phyloP scores from a whole-genome alignment of 352 stramenopile species.

The Phytopythium kandeliae region DNA sequence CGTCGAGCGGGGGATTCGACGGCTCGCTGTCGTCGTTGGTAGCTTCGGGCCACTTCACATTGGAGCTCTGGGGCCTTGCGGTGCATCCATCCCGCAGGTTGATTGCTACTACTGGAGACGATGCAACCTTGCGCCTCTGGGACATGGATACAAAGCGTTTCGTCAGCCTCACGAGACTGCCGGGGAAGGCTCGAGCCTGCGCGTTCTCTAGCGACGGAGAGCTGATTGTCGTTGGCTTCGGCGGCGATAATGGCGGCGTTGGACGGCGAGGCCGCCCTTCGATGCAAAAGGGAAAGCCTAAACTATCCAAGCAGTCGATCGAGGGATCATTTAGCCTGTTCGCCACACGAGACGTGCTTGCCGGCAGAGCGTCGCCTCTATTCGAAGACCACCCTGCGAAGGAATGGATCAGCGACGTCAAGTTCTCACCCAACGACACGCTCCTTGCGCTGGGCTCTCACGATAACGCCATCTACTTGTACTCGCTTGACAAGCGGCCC shows the following conservation, averaged over 20 bases:
- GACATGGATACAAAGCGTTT: slow-evolving; percentile 57
- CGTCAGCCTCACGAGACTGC: slow-evolving; percentile 25
- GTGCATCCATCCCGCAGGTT: slow-evolving; percentile 56
- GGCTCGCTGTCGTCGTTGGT: slow-evolving; percentile 29
- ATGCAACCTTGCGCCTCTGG: slow-evolving; percentile 81
- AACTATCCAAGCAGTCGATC: slow-evolving; percentile 23
- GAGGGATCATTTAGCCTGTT: slow-evolving; percentile 50
- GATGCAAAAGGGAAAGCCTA: not conserved
- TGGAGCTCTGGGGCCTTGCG: slow-evolving; percentile 81
- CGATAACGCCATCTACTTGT: slow-evolving; percentile 70
- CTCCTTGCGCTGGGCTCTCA: slow-evolving; percentile 61
- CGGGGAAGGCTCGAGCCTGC: slow-evolving; percentile 62
- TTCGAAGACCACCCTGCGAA: slow-evolving; percentile 63
- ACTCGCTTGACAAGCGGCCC: slow-evolving; percentile 21
- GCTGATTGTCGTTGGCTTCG: slow-evolving; percentile 80
- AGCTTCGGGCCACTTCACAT: slow-evolving; percentile 55
- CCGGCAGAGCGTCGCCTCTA: slow-evolving; percentile 7
- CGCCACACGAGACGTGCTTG: slow-evolving; percentile 6
- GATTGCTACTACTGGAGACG: slow-evolving; percentile 75
- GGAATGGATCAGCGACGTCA: slow-evolving; percentile 76
- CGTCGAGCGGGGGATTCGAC: slow-evolving; percentile 19
- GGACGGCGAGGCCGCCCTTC: slow-evolving; percentile 21
- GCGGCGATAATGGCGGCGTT: slow-evolving; percentile 43
- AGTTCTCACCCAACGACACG: slow-evolving; percentile 53
- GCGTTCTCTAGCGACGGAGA: slow-evolving; percentile 83